Percentiles rank a stretch among this genome's conserved stretches.
These are phyloP conservation scores for Phialophora chinensis DNA, from an alignment of 2,329 filamentous ascomycete species.

Conservation along the genomic window DNA sequence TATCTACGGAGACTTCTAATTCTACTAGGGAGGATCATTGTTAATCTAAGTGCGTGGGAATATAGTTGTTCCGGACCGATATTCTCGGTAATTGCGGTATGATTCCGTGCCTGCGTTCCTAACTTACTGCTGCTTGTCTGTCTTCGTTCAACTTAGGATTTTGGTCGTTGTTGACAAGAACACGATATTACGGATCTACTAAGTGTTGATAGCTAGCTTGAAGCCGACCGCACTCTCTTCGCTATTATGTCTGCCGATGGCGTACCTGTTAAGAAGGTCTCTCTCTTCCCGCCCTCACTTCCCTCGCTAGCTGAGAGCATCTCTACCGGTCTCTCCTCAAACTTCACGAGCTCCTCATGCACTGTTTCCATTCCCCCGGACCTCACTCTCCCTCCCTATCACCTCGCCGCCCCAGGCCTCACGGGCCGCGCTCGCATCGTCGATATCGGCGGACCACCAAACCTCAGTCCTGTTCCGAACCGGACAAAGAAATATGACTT, in stretches of 20 bases:
- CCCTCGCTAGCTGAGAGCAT: slow-evolving; percentile 16
- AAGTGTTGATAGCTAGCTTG: too few species aligned
- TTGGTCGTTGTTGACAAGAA: too few species aligned
- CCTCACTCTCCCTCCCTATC: slow-evolving; percentile 47
- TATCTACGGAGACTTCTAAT: too few species aligned
- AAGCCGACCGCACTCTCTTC: not conserved
- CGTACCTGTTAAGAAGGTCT: slow-evolving; percentile 17
- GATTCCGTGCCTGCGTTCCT: too few species aligned
- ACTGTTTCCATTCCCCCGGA: slow-evolving; percentile 41
- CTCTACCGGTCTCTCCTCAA: slow-evolving; percentile 16
- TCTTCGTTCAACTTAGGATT: too few species aligned
- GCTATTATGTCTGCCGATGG: not conserved
- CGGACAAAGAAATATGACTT: slow-evolving; percentile 47
- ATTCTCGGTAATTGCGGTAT: too few species aligned
- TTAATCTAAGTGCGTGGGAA: too few species aligned
- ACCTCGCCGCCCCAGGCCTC: slow-evolving; percentile 50
- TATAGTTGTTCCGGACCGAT: too few species aligned
- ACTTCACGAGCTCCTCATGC: slow-evolving; percentile 24
- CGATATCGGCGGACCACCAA: slow-evolving; percentile 54
- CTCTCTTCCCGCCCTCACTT: slow-evolving; percentile 16
- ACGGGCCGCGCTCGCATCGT: slow-evolving; percentile 49
- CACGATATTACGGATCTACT: too few species aligned
- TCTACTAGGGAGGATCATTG: too few species aligned
- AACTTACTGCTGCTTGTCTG: too few species aligned
- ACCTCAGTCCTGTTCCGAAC: slow-evolving; percentile 49